Evolutionary conservation across 441 rosid species (phyloP), one percentile per base, ranked within the genome.

Genomic region (Brassica hybrid): DNA sequence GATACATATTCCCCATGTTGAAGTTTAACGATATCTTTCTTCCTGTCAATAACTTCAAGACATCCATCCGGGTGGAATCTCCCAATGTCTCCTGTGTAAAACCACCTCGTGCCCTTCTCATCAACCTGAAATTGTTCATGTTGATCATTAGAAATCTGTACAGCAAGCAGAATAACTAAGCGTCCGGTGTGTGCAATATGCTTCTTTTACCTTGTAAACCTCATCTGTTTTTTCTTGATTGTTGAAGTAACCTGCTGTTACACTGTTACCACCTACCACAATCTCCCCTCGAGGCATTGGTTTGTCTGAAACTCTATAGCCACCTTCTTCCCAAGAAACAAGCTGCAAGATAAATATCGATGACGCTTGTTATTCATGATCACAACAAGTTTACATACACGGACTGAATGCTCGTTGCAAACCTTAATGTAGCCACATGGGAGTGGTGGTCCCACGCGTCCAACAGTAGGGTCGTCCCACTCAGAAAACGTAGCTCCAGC

Each of bases 401-500:
- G 38, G 25, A n/a, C 2, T 19, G 34, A 43, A 52, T 8, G 0
- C 2, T 48, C 48, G 65, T 10, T 57, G 71, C 78, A 66, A 74
- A 95, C 99, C 97, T 93, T 93, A 45, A 89, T 68, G 72, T 89
- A 87, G 77, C 84, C 54, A 72, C 96, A 95, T 48, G 98, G 97
- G 80, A 95, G 84, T 36, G 98, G 99, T 10, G 98, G 98, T 32
- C 99, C 99, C 23, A 93, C 97, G 59, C 94, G 97, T 34, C 99
- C 99, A 64, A 90, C 94, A 60, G 82, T 77, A 9, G 84, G 32
- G 54, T 93, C 97, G 66, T 95, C 99, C 83, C 82, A 83, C 83
- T 93, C 98, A n/a, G 94, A 78, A 85, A 93, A 95, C 25, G 98
- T 86, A 79, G 89, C 90, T 81, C 98, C 99, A 75, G 99, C 98